These are phyloP conservation scores for Clonostachys rhizophaga DNA, from an alignment of 2,329 filamentous ascomycete genomes.

Conservation along the genomic window DNA sequence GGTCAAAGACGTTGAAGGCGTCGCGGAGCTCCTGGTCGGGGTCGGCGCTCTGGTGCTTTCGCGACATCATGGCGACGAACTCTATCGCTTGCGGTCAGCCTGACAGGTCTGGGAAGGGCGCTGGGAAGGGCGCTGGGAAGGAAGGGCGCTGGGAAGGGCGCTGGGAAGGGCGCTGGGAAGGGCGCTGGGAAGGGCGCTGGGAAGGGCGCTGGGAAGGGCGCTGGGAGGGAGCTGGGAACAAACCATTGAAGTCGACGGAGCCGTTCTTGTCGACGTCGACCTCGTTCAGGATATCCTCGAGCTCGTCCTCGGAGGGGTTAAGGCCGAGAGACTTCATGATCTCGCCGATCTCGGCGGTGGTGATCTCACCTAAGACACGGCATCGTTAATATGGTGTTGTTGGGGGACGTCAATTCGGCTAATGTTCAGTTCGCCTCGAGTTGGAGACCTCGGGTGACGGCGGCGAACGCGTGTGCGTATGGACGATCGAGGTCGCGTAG, in stretches of 20 bases:
- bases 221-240: not conserved
- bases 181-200: too few relatives aligned
- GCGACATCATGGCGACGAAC: conserved; percentile 63
- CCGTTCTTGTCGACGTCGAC: conserved; percentile 61
- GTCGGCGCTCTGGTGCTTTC: conserved; percentile 56
- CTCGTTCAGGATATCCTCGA: conserved; percentile 65
- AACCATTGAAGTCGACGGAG: conserved; percentile 61
- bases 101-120: too few relatives aligned
- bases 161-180: too few relatives aligned
- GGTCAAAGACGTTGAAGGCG: conserved; percentile 59
- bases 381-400: not conserved
- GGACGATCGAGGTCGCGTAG: not conserved
- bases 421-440: not conserved
- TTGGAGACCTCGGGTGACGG: not conserved
- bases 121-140: too few relatives aligned
- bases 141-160: too few relatives aligned
- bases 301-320: conserved; percentile 56
- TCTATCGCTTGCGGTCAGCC: conserved; percentile 27
- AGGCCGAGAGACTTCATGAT: conserved; percentile 61
- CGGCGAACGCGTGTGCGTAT: not conserved
- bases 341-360: conserved; percentile 56
- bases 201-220: too few relatives aligned
- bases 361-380: conserved; percentile 50
- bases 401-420: not conserved
- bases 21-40: conserved; percentile 61